These are phyloP conservation scores for Multifurca ochricompacta DNA, from an alignment of 768 basidiomycete genomes.

Conservation along the genomic window DNA sequence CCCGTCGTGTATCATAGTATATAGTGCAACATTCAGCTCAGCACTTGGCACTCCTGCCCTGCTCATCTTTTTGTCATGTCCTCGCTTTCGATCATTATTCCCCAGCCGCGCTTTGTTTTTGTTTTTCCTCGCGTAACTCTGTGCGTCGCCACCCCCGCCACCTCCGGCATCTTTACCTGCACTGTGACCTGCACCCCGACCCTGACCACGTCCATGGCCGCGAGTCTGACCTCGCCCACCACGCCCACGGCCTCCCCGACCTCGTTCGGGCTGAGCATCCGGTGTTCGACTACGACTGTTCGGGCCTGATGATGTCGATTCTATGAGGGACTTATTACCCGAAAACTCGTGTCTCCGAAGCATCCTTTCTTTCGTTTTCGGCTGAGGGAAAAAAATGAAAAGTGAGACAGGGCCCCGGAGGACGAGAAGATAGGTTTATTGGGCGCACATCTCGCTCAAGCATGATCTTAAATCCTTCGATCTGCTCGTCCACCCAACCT, in stretches of 20 bases:
- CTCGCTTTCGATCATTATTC: constrained; percentile 73
- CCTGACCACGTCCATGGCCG: constrained; percentile 22
- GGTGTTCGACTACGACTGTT: constrained; percentile 10
- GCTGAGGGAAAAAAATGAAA: constrained; percentile 32
- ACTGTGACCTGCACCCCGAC: constrained; percentile 20
- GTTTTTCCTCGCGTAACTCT: constrained; percentile 65
- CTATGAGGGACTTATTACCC: constrained; percentile 41
- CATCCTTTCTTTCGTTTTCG: constrained; percentile 60
- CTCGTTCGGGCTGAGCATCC: constrained; percentile 9
- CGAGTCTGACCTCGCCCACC: constrained; percentile 6
- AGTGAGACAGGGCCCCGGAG: neutral
- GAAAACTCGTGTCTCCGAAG: constrained; percentile 69
- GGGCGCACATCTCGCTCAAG: constrained; percentile 74
- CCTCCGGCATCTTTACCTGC: constrained; percentile 27
- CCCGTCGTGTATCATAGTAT: constrained; percentile 5
- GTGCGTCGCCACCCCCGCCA: constrained; percentile 32
- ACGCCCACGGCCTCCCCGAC: constrained; percentile 18
- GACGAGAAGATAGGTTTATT: neutral
- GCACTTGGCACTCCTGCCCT: constrained; percentile 38
- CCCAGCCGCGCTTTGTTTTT: constrained; percentile 65
- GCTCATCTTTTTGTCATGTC: constrained; percentile 86
- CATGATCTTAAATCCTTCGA: constrained; percentile 91
- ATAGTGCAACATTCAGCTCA: neutral
- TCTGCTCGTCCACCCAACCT: constrained; percentile 75
- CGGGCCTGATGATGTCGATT: neutral